Percentiles rank a stretch among this genome's conserved stretches.
phyloP scores from a whole-genome alignment of 805 yeast species.

The Hermanozyma aechmeae region DNA sequence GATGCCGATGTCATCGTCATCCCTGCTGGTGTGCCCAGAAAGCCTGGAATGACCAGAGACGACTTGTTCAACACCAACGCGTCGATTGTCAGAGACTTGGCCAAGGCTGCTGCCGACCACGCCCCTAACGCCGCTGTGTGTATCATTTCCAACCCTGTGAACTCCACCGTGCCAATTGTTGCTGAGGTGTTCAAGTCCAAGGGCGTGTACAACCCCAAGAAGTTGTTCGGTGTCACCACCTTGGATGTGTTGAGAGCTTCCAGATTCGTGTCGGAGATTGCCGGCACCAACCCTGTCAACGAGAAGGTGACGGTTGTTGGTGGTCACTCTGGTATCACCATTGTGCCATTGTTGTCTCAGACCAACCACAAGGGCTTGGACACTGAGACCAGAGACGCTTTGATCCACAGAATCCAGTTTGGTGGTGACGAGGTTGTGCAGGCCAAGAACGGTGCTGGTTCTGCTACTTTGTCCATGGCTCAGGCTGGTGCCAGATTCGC shows the following conservation, averaged over 20 bases:
- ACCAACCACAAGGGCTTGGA: slow-evolving; percentile 54
- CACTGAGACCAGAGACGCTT: slow-evolving; percentile 54
- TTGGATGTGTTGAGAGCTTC: slow-evolving; percentile 86
- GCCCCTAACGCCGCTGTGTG: slow-evolving; percentile 78
- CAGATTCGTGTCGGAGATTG: slow-evolving; percentile 64
- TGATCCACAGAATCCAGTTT: slow-evolving; percentile 84
- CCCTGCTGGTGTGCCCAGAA: slow-evolving; percentile 98
- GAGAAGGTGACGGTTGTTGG: slow-evolving; percentile 87
- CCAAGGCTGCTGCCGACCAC: slow-evolving; percentile 71
- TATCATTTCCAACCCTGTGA: slow-evolving; percentile 91
- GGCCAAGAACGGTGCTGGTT: slow-evolving; percentile 91
- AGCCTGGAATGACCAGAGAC: slow-evolving; percentile 98
- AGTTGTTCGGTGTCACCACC: slow-evolving; percentile 93
- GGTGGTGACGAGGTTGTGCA: slow-evolving; percentile 95
- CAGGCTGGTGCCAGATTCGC: slow-evolving; percentile 80
- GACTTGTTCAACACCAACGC: slow-evolving; percentile 95
- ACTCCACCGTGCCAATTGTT: slow-evolving; percentile 95
- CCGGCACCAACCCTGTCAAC: slow-evolving; percentile 63
- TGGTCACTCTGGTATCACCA: slow-evolving; percentile 96
- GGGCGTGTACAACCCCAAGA: slow-evolving; percentile 87
- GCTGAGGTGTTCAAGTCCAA: slow-evolving; percentile 81
- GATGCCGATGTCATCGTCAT: slow-evolving; percentile 82
- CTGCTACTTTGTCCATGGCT: slow-evolving; percentile 91
- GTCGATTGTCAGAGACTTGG: slow-evolving; percentile 87
- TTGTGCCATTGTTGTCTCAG: slow-evolving; percentile 87